Evolutionary conservation across 179 eudicot genomes (phyloP), one percentile per base, ranked within the genome.

Genomic region (Amaranthus tricolor): DNA sequence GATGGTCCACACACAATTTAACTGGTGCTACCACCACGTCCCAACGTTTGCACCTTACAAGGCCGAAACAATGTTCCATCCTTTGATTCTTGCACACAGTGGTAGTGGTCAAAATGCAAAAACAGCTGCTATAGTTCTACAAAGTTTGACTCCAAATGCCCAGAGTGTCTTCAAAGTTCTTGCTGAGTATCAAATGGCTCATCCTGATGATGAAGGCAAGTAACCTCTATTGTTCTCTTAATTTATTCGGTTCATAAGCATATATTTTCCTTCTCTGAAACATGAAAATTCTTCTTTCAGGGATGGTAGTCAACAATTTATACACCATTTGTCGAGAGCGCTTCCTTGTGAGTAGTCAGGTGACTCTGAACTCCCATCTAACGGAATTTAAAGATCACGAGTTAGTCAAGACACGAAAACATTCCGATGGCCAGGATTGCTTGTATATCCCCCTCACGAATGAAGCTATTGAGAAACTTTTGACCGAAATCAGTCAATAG

Each of bases 361-460:
- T 90, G 19, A 94, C 98, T 24, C 76, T 94, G 73, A 94, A 95
- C 86, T 87, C 97, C 53, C 99, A 95, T 82, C 77, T 95, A 76
- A 90, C 93, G 6, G 99, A 95, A 72, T 93, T 95, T 74, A 95
- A 90, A 80, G 99, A 95, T 80, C 96, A 95, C 24, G 99, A 95
- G 78, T 74, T 95, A 71, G 89, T 90, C 56, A 93, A 90, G 87
- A 89, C 81, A 51, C 83, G 90, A 75, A 90, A 86, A 78, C 82
- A 90, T 80, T 82, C 95, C 1, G 97, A 95, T 65, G 97, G 99
- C 19, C 96, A 92, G 66, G 99, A 95, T 72, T 92, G 99, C 85
- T 76, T 90, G 74, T 85, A 86, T 76, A 83, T 90, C 80, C 97
- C 99, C 58, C 84, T 95, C 64, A 70, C 97, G 24, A 74, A 73